Evolutionary conservation across 495 filamentous ascomycete genomes (phyloP).

Genomic region (Penicillium nucicola): DNA sequence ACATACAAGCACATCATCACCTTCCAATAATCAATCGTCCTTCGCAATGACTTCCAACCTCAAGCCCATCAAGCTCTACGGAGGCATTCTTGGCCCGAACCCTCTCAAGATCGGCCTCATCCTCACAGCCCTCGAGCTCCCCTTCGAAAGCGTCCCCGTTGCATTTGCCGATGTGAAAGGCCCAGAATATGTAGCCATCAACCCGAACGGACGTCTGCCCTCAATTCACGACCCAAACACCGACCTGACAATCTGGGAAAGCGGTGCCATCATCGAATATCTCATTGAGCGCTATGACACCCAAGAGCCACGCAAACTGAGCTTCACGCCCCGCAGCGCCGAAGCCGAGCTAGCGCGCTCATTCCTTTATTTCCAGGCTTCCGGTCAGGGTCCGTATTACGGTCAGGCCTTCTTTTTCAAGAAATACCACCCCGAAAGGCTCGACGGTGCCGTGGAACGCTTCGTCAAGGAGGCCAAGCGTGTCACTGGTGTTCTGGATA

Average conservation of each 20-base stretch:
- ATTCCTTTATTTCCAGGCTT: constrained; percentile 30
- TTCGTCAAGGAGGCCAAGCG: constrained; percentile 55
- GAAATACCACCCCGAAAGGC: constrained; percentile 45
- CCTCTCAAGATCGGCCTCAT: constrained; percentile 57
- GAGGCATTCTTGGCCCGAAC: constrained; percentile 42
- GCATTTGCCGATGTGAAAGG: constrained; percentile 51
- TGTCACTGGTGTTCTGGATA: constrained; percentile 53
- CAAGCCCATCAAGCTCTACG: constrained; percentile 7
- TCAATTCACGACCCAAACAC: constrained; percentile 61
- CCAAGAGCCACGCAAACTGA: constrained; percentile 43
- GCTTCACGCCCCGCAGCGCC: constrained; percentile 35
- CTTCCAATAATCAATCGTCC: background rate
- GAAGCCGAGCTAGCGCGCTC: constrained; percentile 49
- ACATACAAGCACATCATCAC: constrained; percentile 6
- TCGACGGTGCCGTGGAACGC: constrained; percentile 51
- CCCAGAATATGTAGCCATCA: constrained; percentile 46
- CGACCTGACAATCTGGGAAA: constrained; percentile 59
- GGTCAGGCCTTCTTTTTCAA: constrained; percentile 51
- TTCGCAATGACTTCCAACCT: background rate
- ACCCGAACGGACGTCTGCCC: constrained; percentile 62
- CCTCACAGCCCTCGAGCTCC: constrained; percentile 55
- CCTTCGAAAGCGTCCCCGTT: constrained; percentile 41
- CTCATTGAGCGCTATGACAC: constrained; percentile 60
- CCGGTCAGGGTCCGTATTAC: constrained; percentile 60
- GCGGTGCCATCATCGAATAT: constrained; percentile 65